Base-by-base conservation (phyloP, 106 monocot genomes). In the Allium cepa region DNA sequence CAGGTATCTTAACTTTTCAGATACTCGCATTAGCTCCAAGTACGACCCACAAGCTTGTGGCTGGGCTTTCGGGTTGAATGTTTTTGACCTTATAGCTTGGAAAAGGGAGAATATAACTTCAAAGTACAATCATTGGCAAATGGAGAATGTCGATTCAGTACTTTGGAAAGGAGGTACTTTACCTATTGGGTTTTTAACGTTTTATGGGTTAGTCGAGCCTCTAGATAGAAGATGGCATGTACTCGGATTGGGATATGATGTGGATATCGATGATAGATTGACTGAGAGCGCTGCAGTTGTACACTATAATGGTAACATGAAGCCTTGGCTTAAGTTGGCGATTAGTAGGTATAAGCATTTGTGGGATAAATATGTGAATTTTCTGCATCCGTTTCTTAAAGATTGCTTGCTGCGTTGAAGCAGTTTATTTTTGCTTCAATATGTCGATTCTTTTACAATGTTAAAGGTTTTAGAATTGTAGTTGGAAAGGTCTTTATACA, bases 201-300 rank as follows among this genome's bases (percentile, higher is more conserved):
- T 87, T 63, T 72, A 87, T 57, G 82, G 87, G 56, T 15, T 79
- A 63, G 75, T 74, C 14, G 87, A 87, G 68, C 82, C 86, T 1
- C 82, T 87, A 6, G 86, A 87, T 53, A 76, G 86, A 57, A 76
- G 86, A 68, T 87, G 86, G 86, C 86, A 87, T 74, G 86, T 87
- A 11, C 36, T 77, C 26, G 86, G 86, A 8, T 68, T 87, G 60
- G 86, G 86, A 3, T 82, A 68, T 68, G 82, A 87, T 27, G 12
- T 68, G 26, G 79, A 79, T n/a, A 68, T 87, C 8, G 86, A 87
- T 78, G 86, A 77, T 18, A 72, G 86, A 47, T 60, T 87, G 71
- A 79, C 82, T 49, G 76, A 79, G 67, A 82, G 76, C 57, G 82
- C 86, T 1, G 86, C 86, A 14, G 86, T 75, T 56, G 36, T 79